Evolutionary conservation across 106 monocot species (phyloP), one percentile per base, ranked within the genome.

Genomic region (Chionographis japonica): DNA sequence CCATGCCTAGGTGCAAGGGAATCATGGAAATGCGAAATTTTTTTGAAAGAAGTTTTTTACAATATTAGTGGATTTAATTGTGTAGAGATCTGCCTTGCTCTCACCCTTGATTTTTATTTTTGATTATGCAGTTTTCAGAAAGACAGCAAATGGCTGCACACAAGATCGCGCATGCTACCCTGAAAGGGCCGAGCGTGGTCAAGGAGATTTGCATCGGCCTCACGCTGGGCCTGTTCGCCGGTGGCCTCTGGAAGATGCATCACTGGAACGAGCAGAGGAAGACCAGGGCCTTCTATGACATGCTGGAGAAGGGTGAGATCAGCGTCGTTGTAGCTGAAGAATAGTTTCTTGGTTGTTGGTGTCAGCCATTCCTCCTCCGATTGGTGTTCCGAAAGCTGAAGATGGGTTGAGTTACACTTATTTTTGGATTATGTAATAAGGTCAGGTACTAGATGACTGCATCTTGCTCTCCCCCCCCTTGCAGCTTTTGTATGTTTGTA

Each of bases 231-330:
- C 52, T 74, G 7, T 51, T 67, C 12, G 66, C 67, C 17, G 66
- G 74, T 17, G 67, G 74, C 3, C 46, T 74, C 16, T 67, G 58
- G 74, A 74, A 74, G 74, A 74, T 74, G 73, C 73, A 73, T n/a
- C 72, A 72, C 72, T 72, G 72, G 72, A 72, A 72, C 16, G 72
- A 72, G 62, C 74, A 74, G 65, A 64, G 74, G 50, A 74, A 65
- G 15, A 66, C 65, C 7, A 16, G 74, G 10, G n/a, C 74, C 4
- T 74, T 74, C 20, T 74, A 74, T 20, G 67, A 74, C 43, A 67
- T 74, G 74, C 74, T 74, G 10, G 67, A 74, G 66, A 74, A 74
- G 67, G 66, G 74, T 13, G 66, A 74, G 50, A 67, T 74, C 67
- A 67, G 74, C 18, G 73, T 65, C 6, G 58, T 74, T 0, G 65